Base-by-base conservation (phyloP, 495 filamentous ascomycete genomes). In the Penicillium simplicissimum region DNA sequence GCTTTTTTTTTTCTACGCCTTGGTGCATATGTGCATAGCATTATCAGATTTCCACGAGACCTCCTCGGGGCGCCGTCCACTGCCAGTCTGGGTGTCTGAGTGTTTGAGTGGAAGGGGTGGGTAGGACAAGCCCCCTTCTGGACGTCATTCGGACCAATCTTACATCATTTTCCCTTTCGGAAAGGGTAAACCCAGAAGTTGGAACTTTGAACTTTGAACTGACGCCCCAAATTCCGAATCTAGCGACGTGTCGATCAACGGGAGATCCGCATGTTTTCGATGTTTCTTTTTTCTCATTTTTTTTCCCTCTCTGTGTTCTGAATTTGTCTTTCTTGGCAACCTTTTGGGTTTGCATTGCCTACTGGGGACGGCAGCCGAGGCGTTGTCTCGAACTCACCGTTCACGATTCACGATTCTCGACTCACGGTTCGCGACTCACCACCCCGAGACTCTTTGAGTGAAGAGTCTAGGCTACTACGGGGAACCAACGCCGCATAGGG, bases 141-240 rank as follows among this genome's bases (percentile, higher is more conserved):
- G 57, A 58, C 56, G 62, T 68, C 62, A 65, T 60, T 52, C 25
- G 56, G 62, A 57, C 59, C 43, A 68, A 65, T 68, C 52, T 65
- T 34, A 60, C 59, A 62, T 61, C 60, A 59, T 64, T 56, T 40
- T 34, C 21, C 34, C 28, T 17, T 34, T 47, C 13, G 13, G 31
- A n/a, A 14, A 31, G 47, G 43, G 28, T 31, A 31, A 31, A 31
- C 28, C 28, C 28, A 31, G 28, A 31, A 31, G 28, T 31, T 31
- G 4, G 28, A 31, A 31, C 28, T 31, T 31, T 31, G 28, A 25
- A 25, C 23, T 25, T 25, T 25, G 55, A 49, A 34, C 37, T 17
- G n/a, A 42, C 58, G 38, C 55, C 51, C 25, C 36, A 33, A 3
- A 5, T 5, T 38, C 36, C n/a, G 5, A n/a, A 42, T 42, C 42